Evolutionary conservation across 495 filamentous ascomycete genomes (phyloP).

Genomic region (Podospora appendiculata): DNA sequence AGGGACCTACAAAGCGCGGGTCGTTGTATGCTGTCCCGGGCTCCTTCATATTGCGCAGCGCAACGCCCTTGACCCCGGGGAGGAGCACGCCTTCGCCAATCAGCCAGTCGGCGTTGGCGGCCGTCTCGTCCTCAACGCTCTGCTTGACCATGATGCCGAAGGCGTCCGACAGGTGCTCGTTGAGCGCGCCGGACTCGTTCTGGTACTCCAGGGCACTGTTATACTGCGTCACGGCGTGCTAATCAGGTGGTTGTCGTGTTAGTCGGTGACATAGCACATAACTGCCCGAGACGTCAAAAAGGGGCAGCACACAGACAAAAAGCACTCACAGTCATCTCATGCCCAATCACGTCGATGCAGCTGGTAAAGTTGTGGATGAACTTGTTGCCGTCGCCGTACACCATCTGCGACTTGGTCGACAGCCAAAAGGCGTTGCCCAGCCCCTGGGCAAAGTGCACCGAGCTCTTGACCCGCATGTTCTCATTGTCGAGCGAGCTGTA

Average conservation of each 20-base stretch:
- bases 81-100: slow-evolving; percentile 42
- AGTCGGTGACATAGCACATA: background rate
- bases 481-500: slow-evolving; percentile 36
- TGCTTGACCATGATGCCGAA: slow-evolving; percentile 50
- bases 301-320: background rate
- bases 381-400: slow-evolving; percentile 39
- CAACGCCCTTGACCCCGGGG: slow-evolving; percentile 35
- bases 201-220: slow-evolving; percentile 35
- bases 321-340: slow-evolving; percentile 31
- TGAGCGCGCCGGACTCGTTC: slow-evolving; percentile 39
- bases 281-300: background rate
- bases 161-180: slow-evolving; percentile 45
- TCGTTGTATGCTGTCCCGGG: slow-evolving; percentile 39
- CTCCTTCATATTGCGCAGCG: slow-evolving; percentile 41
- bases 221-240: slow-evolving; percentile 40
- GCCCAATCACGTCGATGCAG: slow-evolving; percentile 39
- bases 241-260: no score
- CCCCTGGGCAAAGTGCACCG: slow-evolving; percentile 30
- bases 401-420: slow-evolving; percentile 21
- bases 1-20: slow-evolving; percentile 5
- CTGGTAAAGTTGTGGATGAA: slow-evolving; percentile 29
- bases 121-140: slow-evolving; percentile 32
- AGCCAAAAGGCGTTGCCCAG: slow-evolving; percentile 23
- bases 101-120: slow-evolving; percentile 41
- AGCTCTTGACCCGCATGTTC: slow-evolving; percentile 28